Conservation (phyloP, 1,139 yeast species). For the Taiozyma onychis region DNA sequence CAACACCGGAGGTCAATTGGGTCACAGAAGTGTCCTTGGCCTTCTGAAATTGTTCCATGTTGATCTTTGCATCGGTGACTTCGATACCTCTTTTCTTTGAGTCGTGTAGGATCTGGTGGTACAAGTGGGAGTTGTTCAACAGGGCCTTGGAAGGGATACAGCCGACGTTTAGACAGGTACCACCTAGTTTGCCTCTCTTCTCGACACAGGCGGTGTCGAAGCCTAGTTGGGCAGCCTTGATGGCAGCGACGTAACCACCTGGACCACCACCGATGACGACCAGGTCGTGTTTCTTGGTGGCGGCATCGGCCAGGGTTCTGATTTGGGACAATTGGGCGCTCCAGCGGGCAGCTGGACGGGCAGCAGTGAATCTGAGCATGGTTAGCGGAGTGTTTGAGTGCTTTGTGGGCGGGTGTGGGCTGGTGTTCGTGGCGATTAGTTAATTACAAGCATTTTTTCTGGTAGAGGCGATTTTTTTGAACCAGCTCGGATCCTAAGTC, state of each 20-base stretch:
- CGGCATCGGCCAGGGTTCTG: constrained; percentile 11
- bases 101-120: constrained; percentile 85
- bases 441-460: neutral
- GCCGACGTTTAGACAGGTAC: constrained; percentile 97
- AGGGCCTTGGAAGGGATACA: constrained; percentile 98
- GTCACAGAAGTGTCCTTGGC: constrained; percentile 89
- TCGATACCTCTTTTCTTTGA: constrained; percentile 87
- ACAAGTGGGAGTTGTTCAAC: constrained; percentile 89
- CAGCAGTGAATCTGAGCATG: constrained; percentile 21
- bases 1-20: constrained; percentile 90
- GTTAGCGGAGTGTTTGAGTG: neutral
- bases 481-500: neutral
- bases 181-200: constrained; percentile 94
- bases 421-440: neutral
- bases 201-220: constrained; percentile 93
- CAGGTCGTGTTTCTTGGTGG: constrained; percentile 59
- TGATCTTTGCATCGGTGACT: constrained; percentile 68
- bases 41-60: constrained; percentile 76
- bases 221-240: constrained; percentile 96
- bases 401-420: neutral
- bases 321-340: constrained; percentile 4
- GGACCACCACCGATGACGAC: constrained; percentile 99
- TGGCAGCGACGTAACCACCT: constrained; percentile 98
- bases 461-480: neutral
- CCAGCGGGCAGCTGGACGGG: constrained; percentile 12